Base-by-base conservation (phyloP, 495 filamentous ascomycete species). In the Hamigera avellanea region DNA sequence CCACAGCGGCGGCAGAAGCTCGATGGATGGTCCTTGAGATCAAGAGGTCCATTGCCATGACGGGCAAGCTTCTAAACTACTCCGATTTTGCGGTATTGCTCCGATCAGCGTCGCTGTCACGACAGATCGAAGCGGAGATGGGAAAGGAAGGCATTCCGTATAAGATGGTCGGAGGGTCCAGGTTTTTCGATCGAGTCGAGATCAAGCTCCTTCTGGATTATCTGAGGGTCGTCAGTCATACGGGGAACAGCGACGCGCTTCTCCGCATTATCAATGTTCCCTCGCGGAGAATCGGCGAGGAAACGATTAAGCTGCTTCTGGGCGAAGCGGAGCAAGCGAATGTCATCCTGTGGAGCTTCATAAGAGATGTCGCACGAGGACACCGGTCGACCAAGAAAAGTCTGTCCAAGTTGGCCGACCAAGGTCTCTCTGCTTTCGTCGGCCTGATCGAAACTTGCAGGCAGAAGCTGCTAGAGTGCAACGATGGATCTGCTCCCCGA, bases 131-230 rank as follows among this genome's bases (percentile, higher is more conserved):
- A 54, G 70, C 74, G 10, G 80, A 79, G 8, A 72, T 96, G 42
- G 87, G 86, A 3, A 87, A 82, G 50, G 75, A 77, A 7, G 93
- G 93, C 1, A 75, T 99, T 19, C 71, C 87, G 0, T 99, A 99
- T 57, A 76, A 76, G 19, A 96, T 96, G 93, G 83, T 95, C 33
- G 93, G 83, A 48, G 93, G 93, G 0, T 72, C 76, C 21, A 78
- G 80, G 37, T 99, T 99, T 58, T 99, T 89, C 48, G 93, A 99
- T 45, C 75, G 93, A 32, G 67, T 75, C 8, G 93, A 99, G 58
- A 80, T 99, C 49, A 95, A 93, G 53, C 72, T 80, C 3, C 53
- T 96, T 1, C 55, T 99, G 6, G 87, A 96, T 53, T 96, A 99
- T 54, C 62, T 96, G 15, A 71, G 87, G 18, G 80, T 93, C 5